Evolutionary conservation across 257 asterid species (phyloP).

Genomic region (Euphrasia confusa): DNA sequence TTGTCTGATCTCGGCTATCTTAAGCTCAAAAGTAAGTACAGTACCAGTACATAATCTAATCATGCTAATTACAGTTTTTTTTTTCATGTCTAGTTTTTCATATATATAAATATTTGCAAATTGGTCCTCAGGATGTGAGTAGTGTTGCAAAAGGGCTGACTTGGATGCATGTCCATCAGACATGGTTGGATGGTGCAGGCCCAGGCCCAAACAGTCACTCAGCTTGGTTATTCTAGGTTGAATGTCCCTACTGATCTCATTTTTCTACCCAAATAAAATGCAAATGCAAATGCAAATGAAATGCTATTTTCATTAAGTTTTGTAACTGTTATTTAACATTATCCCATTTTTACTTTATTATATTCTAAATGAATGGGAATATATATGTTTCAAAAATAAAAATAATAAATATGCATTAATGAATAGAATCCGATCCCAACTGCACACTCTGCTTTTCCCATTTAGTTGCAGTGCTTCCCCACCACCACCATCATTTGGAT

Average conservation of each 20-base stretch:
- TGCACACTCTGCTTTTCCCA: not conserved
- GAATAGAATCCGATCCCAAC: not conserved
- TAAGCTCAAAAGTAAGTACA: conserved; percentile 68
- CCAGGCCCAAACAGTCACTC: conserved; percentile 36
- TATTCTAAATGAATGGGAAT: too few relatives aligned
- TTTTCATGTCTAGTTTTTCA: not conserved
- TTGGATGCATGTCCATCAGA: conserved; percentile 75
- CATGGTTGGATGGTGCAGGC: conserved; percentile 69
- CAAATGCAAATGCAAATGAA: not conserved
- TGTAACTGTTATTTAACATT: too few relatives aligned
- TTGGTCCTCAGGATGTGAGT: conserved; percentile 47
- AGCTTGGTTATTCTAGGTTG: conserved; percentile 49
- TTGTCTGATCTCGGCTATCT: conserved; percentile 51
- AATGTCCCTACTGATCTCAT: not conserved
- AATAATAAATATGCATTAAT: not conserved
- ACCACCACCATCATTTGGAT: conserved; percentile 20
- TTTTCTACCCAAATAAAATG: not conserved
- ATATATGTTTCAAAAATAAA: too few relatives aligned
- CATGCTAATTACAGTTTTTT: not conserved
- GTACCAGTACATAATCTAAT: not conserved
- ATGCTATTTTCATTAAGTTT: too few relatives aligned
- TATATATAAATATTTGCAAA: not conserved
- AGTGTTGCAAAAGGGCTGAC: conserved; percentile 66
- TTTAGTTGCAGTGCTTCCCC: not conserved
- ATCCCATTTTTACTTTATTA: not conserved